Percentiles rank a stretch among this genome's conserved stretches.
phyloP scores from a whole-genome alignment of 176 grass and related monocot genomes.

The bread wheat (Triticum aestivum) region IWGSC_CS_RefSeq_v2.1 NC_057796.1:164939949-164940448 shows the following conservation, averaged over 20 bases:
- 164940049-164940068: slow-evolving; percentile 7
- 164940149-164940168: slow-evolving; percentile 50
- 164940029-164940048: neutral
- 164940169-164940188: slow-evolving; percentile 30
- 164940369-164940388: slow-evolving; percentile 36
- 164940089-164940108: slow-evolving; percentile 70
- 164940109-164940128: slow-evolving; percentile 82
- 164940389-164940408: slow-evolving; percentile 33
- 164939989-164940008: slow-evolving; percentile 48
- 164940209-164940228: slow-evolving; percentile 27
- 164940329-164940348: slow-evolving; percentile 34
- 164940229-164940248: slow-evolving; percentile 37
- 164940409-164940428: slow-evolving; percentile 40
- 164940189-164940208: slow-evolving; percentile 23
- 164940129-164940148: slow-evolving; percentile 94
- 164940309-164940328: slow-evolving; percentile 11
- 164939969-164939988: neutral
- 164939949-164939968: slow-evolving; percentile 25
- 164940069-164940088: slow-evolving; percentile 63
- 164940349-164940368: slow-evolving; percentile 30
- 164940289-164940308: slow-evolving; percentile 45
- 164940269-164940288: slow-evolving; percentile 70
- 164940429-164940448: slow-evolving; percentile 30
- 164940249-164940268: slow-evolving; percentile 83
- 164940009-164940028: slow-evolving; percentile 46